Evolutionary conservation across 2,329 filamentous ascomycete genomes (phyloP), one percentile per base, ranked within the genome.

Genomic region (Knufia petricola): DNA sequence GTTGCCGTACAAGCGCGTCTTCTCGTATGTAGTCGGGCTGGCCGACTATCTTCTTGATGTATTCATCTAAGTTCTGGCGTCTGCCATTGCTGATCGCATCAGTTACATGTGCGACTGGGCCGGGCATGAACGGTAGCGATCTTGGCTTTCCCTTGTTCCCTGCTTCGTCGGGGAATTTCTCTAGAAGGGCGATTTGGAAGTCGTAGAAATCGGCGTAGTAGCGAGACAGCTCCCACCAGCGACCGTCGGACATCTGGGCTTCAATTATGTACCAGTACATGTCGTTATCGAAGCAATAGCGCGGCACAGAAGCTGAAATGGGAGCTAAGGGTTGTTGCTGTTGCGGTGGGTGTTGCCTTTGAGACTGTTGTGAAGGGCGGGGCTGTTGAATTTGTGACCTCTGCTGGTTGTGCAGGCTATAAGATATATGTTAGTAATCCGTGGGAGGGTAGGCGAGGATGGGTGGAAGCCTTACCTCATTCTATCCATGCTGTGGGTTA

Each of bases 181-280:
- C 90, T 42, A 98, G 78, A 7, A 98, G 80, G 26, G 88, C 87
- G 62, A 96, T 96, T 65, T 98, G 92, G 65, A 96, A 90, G 66
- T 96, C 92, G 69, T 96, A 98, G 63, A 98, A 98, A 69, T 96
- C 92, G 65, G 96, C 88, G 62, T 98, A 98, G 62, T 94, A 92
- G 54, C 92, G 81, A 32, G 87, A 90, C 43, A 98, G 71, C 63
- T 95, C 89, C 88, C 89, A 96, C 62, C 86, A 83, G 40, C 86
- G 78, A 41, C 88, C 89, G 63, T 96, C 89, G 61, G 95, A 87
- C 66, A 96, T 79, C 59, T 83, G 77, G 20, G 86, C 87, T 65
- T 95, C 89, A 51, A 98, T 90, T 48, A 95, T 86, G 62, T 96
- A 98, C 87, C 92, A 96, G 67, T 96, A 96, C 65, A 95, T 95